phyloP scores from a whole-genome alignment of 2,329 filamentous ascomycete genomes.

The Escovopsis sp. region DNA sequence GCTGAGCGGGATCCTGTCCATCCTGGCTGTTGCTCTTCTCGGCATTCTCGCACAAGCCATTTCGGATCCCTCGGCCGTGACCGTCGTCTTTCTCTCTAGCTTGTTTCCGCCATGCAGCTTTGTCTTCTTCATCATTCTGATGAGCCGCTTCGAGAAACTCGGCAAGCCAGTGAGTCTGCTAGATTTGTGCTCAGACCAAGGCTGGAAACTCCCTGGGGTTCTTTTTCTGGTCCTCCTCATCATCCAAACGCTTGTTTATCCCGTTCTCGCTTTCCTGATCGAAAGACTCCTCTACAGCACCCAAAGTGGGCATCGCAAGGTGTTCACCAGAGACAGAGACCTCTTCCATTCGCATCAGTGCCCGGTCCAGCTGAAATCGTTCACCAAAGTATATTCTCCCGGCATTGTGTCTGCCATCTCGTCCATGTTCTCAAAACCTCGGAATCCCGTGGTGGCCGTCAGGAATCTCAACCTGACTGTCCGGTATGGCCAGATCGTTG shows the following conservation, averaged over 20 bases:
- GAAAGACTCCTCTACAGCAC: conserved; percentile 67
- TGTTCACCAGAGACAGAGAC: conserved; percentile 23
- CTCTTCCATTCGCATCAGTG: conserved; percentile 17
- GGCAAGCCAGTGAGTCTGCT: conserved; percentile 45
- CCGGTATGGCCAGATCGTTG: conserved; percentile 67
- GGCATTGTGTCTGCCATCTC: conserved; percentile 30
- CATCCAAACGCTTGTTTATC: conserved; percentile 66
- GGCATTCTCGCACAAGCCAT: conserved; percentile 72
- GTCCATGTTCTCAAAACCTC: conserved; percentile 30
- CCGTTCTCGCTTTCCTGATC: conserved; percentile 57
- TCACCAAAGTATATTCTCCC: conserved; percentile 67
- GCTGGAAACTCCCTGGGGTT: conserved; percentile 58
- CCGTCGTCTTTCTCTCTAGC: conserved; percentile 55
- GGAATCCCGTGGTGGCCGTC: conserved; percentile 62
- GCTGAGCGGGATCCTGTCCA: conserved; percentile 68
- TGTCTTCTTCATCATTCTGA: conserved; percentile 61
- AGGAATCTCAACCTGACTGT: conserved; percentile 57
- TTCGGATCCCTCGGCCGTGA: conserved; percentile 43
- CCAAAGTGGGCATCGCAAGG: conserved; percentile 44
- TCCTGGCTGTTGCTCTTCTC: conserved; percentile 58
- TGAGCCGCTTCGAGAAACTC: conserved; percentile 62
- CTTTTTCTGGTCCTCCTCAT: conserved; percentile 64
- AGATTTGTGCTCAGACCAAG: conserved; percentile 45
- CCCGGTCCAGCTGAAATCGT: conserved; percentile 56
- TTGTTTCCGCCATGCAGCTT: conserved; percentile 83